Base-by-base conservation (phyloP, 768 basidiomycete species). In the Psilocybe cubensis region DNA sequence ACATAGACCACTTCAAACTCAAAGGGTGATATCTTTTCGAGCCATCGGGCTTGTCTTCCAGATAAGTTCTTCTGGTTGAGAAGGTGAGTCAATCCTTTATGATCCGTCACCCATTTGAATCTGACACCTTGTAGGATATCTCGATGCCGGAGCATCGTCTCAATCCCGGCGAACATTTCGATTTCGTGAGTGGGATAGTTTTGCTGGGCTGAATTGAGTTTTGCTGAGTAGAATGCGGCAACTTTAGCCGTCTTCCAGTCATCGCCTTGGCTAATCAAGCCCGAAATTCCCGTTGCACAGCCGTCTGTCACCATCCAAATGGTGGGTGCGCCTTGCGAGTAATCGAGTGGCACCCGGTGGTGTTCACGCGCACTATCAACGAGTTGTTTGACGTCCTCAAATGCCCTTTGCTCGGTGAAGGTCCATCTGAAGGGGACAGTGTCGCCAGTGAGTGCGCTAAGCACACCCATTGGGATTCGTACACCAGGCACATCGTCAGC, bases 111-210 rank as follows among this genome's bases (percentile, higher is more conserved):
- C 58, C 72, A 68, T 0, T 50, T 27, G 17, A 77, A 76, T 2
- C 21, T 56, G 0, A 56, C 56, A 0, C 74, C 76, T 17, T 65
- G 65, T 2, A 76, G 42, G 4, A 72, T 54, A n/a, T 70, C 65
- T 0, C 56, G 31, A 28, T 70, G 66, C 0, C 64, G 28, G 7
- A 69, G 47, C 67, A 75, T 66, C 0, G 69, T 66, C 21, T 75
- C 73, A 0, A 76, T 61, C 0, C 71, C 70, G 0, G 72, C 72
- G 0, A 77, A 48, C 54, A 76, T 58, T 21, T 76, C 72, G 9
- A 70, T 70, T 52, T 77, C 72, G 24, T 75, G 75, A 0, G 72
- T 70, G 4, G 71, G 63, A 28, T 77, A 76, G 28, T 75, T 74
- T 18, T 72, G 72, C 47, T 76, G 72, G 0, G 71, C 68, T 0